Evolutionary conservation across 1,284 basidiomycete species (phyloP), one percentile per base, ranked within the genome.

Genomic region (Puccinia coronata): DNA sequence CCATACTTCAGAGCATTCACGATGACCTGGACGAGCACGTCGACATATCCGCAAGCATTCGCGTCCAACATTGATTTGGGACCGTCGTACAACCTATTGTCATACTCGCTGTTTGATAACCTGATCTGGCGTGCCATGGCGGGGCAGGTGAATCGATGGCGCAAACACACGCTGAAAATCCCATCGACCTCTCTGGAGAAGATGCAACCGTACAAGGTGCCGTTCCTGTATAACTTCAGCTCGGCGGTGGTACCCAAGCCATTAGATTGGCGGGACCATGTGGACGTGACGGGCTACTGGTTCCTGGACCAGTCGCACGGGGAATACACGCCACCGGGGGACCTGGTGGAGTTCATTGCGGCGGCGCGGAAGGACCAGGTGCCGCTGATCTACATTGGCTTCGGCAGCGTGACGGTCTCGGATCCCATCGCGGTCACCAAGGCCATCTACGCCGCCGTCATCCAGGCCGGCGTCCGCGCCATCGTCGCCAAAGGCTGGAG

Each of bases 341-440:
- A 92, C 61, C 89, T 99, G 14, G 87, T 94, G 0, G 87, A 90
- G 53, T 99, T 98, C 85, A 94, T 99, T 81, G 90, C 92, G 76
- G 88, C 88, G 39, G 94, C 96, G 3, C 92, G 91, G 83, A 88
- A 88, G 47, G 87, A 88, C 25, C 90, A 90, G 81, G 93, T 93
- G 89, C 98, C 96, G 87, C 89, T 99, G 49, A 95, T 98, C 5
- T 99, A 98, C 87, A 95, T 99, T 83, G 96, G 96, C 34, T 99
- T 98, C 86, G 96, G 96, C 20, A 96, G 82, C 81, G 80, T 82
- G 6, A 81, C 80, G 9, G 82, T 82, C 20, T 71, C 80, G 2
- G 82, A 82, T 49, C 43, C 82, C 2, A 51, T 20, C 1, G 65
- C 70, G 1, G 73, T 82, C 20, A 79, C 82, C 47, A 76, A 63